Evolutionary conservation across 2,329 filamentous ascomycete genomes (phyloP).

Genomic region (Epichloe festucae): DNA sequence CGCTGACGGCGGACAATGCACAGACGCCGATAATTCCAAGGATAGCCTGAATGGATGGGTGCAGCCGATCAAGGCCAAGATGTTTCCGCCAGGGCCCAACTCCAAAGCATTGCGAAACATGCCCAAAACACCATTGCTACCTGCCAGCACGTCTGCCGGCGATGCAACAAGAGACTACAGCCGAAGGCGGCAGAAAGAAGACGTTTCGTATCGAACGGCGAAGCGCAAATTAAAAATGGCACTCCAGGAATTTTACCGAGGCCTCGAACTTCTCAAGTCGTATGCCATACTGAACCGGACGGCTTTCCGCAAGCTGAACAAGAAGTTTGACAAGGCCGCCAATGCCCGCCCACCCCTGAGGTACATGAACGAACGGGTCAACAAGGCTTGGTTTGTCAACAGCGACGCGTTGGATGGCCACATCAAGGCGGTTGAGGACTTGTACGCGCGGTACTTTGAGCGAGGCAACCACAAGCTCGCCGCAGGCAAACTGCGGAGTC

Average conservation of each 20-base stretch:
- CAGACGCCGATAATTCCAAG: conserved; percentile 13
- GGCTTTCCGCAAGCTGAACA: conserved; percentile 94
- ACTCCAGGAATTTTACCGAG: conserved; percentile 84
- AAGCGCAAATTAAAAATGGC: conserved; percentile 88
- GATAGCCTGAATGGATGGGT: conserved; percentile 30
- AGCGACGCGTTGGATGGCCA: conserved; percentile 74
- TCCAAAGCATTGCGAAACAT: conserved; percentile 45
- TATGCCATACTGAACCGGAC: conserved; percentile 84
- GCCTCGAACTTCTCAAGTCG: conserved; percentile 80
- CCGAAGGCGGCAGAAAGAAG: conserved; percentile 30
- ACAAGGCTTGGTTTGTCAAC: conserved; percentile 80
- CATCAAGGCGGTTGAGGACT: conserved; percentile 70
- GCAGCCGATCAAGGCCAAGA: conserved; percentile 38
- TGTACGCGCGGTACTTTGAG: conserved; percentile 93
- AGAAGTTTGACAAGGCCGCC: conserved; percentile 92
- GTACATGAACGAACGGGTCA: conserved; percentile 87
- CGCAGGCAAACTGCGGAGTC: conserved; percentile 69
- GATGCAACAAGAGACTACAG: conserved; percentile 36
- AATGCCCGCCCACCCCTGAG: conserved; percentile 63
- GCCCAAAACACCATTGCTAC: conserved; percentile 34
- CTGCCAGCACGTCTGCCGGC: conserved; percentile 11
- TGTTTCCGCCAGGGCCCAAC: conserved; percentile 46
- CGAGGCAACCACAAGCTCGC: conserved; percentile 87
- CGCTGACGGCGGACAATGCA: conserved; percentile 12
- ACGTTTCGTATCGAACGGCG: conserved; percentile 73